phyloP scores from a whole-genome alignment of 768 basidiomycete species.

The Antrodiella citrinella region DNA sequence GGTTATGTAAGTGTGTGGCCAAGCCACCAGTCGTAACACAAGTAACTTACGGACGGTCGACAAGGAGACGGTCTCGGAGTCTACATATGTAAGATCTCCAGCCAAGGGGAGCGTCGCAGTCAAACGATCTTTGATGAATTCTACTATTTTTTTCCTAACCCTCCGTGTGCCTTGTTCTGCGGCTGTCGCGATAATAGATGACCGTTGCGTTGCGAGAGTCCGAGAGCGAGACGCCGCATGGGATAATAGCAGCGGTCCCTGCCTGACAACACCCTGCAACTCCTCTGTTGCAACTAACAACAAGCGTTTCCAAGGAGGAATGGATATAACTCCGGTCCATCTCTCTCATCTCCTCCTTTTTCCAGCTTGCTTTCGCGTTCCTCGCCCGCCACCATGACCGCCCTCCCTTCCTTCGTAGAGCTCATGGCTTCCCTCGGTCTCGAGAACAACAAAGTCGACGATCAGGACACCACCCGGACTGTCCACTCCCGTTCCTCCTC shows the following conservation, averaged over 20 bases:
- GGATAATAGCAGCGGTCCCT: not conserved
- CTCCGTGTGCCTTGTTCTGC: too few species aligned
- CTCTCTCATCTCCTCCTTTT: slow-evolving; percentile 6
- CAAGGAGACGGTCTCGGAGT: too few species aligned
- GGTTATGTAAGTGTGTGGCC: not conserved
- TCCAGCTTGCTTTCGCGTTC: slow-evolving; percentile 8
- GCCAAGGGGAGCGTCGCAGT: too few species aligned
- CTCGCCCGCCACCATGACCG: slow-evolving; percentile 40
- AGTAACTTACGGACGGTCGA: too few species aligned
- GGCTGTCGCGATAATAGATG: too few species aligned
- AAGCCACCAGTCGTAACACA: too few species aligned
- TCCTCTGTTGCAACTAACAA: not conserved
- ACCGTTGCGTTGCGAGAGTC: too few species aligned
- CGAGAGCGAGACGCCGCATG: too few species aligned
- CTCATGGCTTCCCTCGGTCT: slow-evolving; percentile 81
- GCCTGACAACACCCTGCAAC: not conserved
- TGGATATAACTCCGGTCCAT: slow-evolving; percentile 9
- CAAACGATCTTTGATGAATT: too few species aligned
- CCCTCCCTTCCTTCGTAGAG: slow-evolving; percentile 82
- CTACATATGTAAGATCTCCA: too few species aligned
- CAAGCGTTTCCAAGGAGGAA: slow-evolving; percentile 1
- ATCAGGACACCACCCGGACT: slow-evolving; percentile 3
- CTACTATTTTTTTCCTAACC: too few species aligned
- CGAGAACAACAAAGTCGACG: slow-evolving; percentile 33
- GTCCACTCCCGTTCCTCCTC: slow-evolving; percentile 38